These are phyloP conservation scores for Triticum timopheevii DNA, from an alignment of 176 grass and related monocot species.

Conservation along the genomic window DNA sequence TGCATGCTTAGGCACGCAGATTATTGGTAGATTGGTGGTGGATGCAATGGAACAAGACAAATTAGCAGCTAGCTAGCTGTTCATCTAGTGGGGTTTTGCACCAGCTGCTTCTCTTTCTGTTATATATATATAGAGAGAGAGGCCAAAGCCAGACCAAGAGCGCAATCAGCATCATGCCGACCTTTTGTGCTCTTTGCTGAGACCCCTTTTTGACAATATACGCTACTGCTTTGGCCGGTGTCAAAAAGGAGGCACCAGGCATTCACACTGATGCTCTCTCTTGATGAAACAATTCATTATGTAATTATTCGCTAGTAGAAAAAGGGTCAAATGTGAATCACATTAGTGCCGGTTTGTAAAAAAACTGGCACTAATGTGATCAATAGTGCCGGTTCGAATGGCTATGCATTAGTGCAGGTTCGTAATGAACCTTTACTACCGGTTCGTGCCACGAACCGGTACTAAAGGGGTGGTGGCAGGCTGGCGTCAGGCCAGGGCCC, in stretches of 20 bases:
- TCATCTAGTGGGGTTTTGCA: background rate
- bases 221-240: background rate
- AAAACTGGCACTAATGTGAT: no score
- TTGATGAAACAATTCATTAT: no score
- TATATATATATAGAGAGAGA: background rate
- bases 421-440: no score
- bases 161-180: background rate
- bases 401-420: no score
- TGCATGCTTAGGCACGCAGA: background rate
- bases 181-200: background rate
- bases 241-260: background rate
- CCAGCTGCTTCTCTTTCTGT: background rate
- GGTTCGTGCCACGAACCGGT: no score
- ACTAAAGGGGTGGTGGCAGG: no score
- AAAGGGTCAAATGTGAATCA: no score
- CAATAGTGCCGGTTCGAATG: no score
- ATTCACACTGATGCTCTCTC: background rate
- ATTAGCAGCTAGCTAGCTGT: background rate
- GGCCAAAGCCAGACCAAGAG: background rate
- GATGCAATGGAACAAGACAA: slow-evolving; percentile 5
- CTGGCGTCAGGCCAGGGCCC: no score
- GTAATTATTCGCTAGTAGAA: no score
- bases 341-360: no score
- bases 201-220: background rate
- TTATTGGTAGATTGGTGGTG: background rate